These are phyloP conservation scores for Arthroderma uncinatum DNA, from an alignment of 2,329 filamentous ascomycete species.

Conservation along the genomic window DNA sequence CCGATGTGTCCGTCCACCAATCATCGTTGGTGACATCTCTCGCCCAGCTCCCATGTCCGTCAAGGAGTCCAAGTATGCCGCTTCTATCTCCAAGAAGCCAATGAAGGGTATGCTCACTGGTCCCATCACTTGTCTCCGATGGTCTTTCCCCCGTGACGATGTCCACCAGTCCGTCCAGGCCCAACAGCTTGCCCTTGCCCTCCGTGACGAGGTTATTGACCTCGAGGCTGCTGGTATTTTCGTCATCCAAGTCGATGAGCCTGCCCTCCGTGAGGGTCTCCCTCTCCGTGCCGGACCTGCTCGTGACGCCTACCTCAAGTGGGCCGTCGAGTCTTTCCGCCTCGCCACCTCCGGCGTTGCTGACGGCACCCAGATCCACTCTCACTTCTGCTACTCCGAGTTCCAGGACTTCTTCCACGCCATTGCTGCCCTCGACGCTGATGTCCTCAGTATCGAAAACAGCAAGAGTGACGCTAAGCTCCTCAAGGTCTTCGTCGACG, in stretches of 20 bases:
- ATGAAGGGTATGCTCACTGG: conserved; percentile 99
- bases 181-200: conserved; percentile 94
- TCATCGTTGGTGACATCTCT: conserved; percentile 97
- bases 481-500: conserved; percentile 94
- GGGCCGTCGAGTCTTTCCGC: conserved; percentile 97
- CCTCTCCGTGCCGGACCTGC: conserved; percentile 88
- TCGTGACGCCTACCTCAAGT: conserved; percentile 91
- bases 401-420: conserved; percentile 99
- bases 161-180: conserved; percentile 98
- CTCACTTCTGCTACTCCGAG: conserved; percentile 99
- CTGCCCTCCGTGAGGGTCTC: conserved; percentile 97
- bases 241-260: conserved; percentile 99
- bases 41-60: conserved; percentile 96
- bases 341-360: conserved; percentile 85
- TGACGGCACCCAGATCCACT: conserved; percentile 98
- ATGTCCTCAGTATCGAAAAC: conserved; percentile 99
- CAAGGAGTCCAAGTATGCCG: conserved; percentile 99
- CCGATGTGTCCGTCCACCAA: conserved; percentile 93
- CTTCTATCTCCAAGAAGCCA: conserved; percentile 90
- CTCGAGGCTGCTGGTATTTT: conserved; percentile 93
- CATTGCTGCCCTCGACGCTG: conserved; percentile 93
- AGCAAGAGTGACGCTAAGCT: conserved; percentile 99
- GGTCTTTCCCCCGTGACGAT: conserved; percentile 99
- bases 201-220: conserved; percentile 96
- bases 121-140: conserved; percentile 95